Evolutionary conservation across 768 basidiomycete species (phyloP).

Genomic region (Suillus occidentalis): DNA sequence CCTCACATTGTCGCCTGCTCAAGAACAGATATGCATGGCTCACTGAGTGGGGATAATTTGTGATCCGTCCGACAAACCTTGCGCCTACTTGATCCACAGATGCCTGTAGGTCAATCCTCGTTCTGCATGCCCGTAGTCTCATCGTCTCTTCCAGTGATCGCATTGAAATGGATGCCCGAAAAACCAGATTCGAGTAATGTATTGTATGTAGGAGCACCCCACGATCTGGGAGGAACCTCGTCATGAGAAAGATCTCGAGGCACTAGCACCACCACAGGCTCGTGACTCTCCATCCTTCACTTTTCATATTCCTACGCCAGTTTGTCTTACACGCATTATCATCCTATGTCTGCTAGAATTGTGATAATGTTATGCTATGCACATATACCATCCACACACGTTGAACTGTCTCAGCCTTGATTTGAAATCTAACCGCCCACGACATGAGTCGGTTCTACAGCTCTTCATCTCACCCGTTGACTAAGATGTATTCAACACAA

Average conservation of each 20-base stretch:
- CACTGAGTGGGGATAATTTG: conserved; percentile 15
- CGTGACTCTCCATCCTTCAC: background rate
- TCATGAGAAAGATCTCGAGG: conserved; percentile 14
- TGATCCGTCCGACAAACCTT: conserved; percentile 40
- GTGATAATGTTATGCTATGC: conserved; percentile 15
- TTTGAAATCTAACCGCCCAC: background rate
- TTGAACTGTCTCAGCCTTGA: background rate
- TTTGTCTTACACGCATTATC: conserved; percentile 12
- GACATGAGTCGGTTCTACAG: background rate
- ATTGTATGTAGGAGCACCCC: conserved; percentile 43
- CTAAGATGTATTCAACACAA: background rate
- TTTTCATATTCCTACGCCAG: background rate
- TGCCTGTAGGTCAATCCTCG: conserved; percentile 47
- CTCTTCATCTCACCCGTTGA: background rate
- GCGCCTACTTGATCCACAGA: conserved; percentile 41
- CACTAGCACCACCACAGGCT: background rate
- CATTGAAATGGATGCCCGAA: too few species aligned
- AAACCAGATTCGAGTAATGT: conserved; percentile 38
- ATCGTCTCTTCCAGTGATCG: too few species aligned
- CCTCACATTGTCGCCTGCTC: background rate
- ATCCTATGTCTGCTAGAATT: conserved; percentile 14
- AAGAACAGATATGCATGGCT: conserved; percentile 5
- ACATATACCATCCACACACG: background rate
- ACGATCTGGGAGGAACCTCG: conserved; percentile 46
- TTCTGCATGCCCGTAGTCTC: too few species aligned